Percentiles rank a stretch among this genome's conserved stretches.
Evolutionary conservation across 257 asterid species (phyloP).

Genomic region (Linderniella brevidens): DNA sequence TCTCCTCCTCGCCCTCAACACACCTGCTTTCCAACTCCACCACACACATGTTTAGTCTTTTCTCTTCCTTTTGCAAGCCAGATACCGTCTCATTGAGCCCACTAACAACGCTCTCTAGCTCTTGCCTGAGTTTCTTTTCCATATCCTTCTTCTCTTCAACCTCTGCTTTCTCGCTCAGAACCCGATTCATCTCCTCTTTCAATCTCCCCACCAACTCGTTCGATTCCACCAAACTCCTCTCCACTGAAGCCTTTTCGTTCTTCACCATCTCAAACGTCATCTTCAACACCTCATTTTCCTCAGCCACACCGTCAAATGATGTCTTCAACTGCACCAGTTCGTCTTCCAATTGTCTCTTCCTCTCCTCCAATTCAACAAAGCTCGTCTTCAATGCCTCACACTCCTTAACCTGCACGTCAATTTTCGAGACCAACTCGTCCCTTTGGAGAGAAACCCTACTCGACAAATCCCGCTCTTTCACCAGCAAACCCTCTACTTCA

Average conservation of each 20-base stretch:
- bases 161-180: slow-evolving; percentile 27
- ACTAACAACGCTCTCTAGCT: slow-evolving; percentile 31
- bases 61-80: slow-evolving; percentile 28
- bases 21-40: slow-evolving; percentile 47
- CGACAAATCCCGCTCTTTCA: slow-evolving; percentile 21
- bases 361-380: slow-evolving; percentile 26
- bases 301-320: slow-evolving; percentile 15
- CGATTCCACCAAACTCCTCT: slow-evolving; percentile 22
- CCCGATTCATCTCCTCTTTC: slow-evolving; percentile 19
- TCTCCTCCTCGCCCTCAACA: slow-evolving; percentile 30
- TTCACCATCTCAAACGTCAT: slow-evolving; percentile 16
- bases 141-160: slow-evolving; percentile 28
- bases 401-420: slow-evolving; percentile 24
- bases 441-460: slow-evolving; percentile 20
- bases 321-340: slow-evolving; percentile 23
- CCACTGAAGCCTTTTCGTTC: slow-evolving; percentile 21
- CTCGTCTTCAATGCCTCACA: slow-evolving; percentile 15
- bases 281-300: slow-evolving; percentile 25
- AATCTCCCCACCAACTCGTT: slow-evolving; percentile 18
- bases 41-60: slow-evolving; percentile 14
- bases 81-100: slow-evolving; percentile 28
- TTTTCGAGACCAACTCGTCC: slow-evolving; percentile 25
- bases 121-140: slow-evolving; percentile 22
- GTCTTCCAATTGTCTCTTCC: slow-evolving; percentile 13
- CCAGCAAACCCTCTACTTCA: slow-evolving; percentile 19